Evolutionary conservation across 1,284 basidiomycete genomes (phyloP).

Genomic region (Rhodotorula sp.): DNA sequence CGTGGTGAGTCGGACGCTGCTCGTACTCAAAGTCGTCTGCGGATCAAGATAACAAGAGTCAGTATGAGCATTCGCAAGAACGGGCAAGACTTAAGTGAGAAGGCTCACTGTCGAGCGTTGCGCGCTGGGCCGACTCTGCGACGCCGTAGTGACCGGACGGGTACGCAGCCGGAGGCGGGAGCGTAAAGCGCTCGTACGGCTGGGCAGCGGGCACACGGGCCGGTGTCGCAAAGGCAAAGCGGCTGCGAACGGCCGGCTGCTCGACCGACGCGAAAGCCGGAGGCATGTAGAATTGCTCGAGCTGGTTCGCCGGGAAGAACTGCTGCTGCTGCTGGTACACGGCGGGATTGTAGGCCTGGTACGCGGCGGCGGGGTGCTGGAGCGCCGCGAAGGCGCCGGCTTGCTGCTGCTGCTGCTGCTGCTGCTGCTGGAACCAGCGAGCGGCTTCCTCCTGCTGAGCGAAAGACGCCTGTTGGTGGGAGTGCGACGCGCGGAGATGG

Average conservation of each 20-base stretch:
- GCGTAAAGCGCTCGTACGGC: constrained; percentile 10
- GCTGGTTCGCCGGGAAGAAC: constrained; percentile 13
- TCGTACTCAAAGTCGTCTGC: constrained; percentile 27
- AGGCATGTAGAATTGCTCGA: constrained; percentile 1
- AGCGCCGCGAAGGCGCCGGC: constrained; percentile 2
- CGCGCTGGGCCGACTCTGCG: constrained; percentile 30
- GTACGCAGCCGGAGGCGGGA: constrained; percentile 27
- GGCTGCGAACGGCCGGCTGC: constrained; percentile 21
- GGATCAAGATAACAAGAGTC: neutral
- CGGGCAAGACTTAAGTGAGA: neutral
- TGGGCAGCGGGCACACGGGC: constrained; percentile 7
- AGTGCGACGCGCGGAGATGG: constrained; percentile 11
- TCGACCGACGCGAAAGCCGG: constrained; percentile 2
- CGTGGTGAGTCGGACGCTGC: constrained; percentile 22
- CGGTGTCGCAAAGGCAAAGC: constrained; percentile 29
- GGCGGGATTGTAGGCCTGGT: constrained; percentile 17
- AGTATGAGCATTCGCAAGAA: no score
- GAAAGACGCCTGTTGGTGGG: constrained; percentile 19
- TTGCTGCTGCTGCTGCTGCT: constrained; percentile 18
- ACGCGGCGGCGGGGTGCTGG: neutral
- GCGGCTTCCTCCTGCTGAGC: constrained; percentile 14
- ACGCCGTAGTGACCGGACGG: constrained; percentile 8
- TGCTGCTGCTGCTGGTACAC: constrained; percentile 7
- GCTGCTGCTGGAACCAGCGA: constrained; percentile 1
- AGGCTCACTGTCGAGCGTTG: constrained; percentile 31